These are phyloP conservation scores for Lizanozyma gosingica DNA, from an alignment of 1,139 yeast genomes.

Conservation along the genomic window DNA sequence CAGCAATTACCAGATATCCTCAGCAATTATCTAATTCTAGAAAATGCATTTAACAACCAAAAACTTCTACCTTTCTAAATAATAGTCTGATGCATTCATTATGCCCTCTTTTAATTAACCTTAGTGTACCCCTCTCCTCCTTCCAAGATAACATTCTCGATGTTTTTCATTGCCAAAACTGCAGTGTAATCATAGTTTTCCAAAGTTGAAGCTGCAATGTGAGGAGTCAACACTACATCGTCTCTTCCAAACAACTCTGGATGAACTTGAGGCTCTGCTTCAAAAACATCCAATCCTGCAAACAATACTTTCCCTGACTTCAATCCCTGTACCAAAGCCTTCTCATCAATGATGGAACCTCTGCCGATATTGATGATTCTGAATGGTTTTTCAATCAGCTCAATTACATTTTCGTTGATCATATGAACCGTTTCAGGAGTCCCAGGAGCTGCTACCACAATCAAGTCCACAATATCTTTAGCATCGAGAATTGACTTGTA, in stretches of 20 bases:
- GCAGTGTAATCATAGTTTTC: conserved; percentile 42
- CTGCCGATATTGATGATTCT: conserved; percentile 42
- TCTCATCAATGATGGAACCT: conserved; percentile 50
- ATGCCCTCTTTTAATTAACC: conserved; percentile 20
- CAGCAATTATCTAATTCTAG: too few species aligned
- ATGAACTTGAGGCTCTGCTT: conserved; percentile 31
- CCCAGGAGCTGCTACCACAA: conserved; percentile 38
- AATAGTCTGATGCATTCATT: too few species aligned
- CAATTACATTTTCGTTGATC: conserved; percentile 22
- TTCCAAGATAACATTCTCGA: conserved; percentile 26
- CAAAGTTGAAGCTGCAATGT: conserved; percentile 34
- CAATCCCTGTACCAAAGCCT: conserved; percentile 34
- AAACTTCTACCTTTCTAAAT: too few species aligned
- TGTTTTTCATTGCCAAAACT: conserved; percentile 35
- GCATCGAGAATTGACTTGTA: conserved; percentile 36
- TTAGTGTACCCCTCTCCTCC: conserved; percentile 24
- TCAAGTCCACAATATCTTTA: conserved; percentile 29
- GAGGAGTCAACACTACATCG: conserved; percentile 39
- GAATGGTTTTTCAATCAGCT: conserved; percentile 23
- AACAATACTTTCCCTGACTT: conserved; percentile 31
- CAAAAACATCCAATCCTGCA: conserved; percentile 42
- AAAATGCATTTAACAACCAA: too few species aligned
- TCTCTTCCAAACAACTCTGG: conserved; percentile 28
- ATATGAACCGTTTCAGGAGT: conserved; percentile 32
- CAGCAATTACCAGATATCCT: too few species aligned